Conservation (phyloP, 129 eudicot species). For the Deinandra increscens region DNA sequence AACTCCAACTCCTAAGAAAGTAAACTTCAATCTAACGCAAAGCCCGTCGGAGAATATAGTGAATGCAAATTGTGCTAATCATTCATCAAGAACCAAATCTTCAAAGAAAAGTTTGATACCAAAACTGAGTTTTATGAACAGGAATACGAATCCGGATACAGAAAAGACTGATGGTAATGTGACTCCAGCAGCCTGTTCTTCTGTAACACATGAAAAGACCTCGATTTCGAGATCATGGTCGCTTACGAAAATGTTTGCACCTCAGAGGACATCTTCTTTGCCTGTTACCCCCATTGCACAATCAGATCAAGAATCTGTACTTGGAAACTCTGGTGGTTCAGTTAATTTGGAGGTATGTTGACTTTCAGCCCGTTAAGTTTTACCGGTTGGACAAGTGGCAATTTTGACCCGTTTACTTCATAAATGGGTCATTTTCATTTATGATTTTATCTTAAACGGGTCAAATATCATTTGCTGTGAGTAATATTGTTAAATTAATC, state of each 20-base stretch:
- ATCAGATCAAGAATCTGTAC: conserved; percentile 51
- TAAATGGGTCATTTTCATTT: background rate
- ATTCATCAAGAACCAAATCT: conserved; percentile 49
- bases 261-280: conserved; percentile 72
- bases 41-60: conserved; percentile 51
- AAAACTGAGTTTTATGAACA: conserved; percentile 46
- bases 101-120: conserved; percentile 53
- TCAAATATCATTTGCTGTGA: no score
- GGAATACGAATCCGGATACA: conserved; percentile 39
- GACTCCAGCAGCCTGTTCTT: conserved; percentile 30
- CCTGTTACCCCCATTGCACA: conserved; percentile 64
- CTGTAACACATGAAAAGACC: conserved; percentile 46
- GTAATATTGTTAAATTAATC: background rate
- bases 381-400: background rate
- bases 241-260: conserved; percentile 69
- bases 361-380: background rate
- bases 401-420: background rate
- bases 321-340: conserved; percentile 39
- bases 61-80: conserved; percentile 40
- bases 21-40: conserved; percentile 56
- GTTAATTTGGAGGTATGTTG: conserved; percentile 32
- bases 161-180: conserved; percentile 40
- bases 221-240: conserved; percentile 76
- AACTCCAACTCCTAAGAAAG: conserved; percentile 72
- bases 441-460: background rate